Base-by-base conservation (phyloP, 805 yeast species). In the Spathaspora gorwiae region DNA sequence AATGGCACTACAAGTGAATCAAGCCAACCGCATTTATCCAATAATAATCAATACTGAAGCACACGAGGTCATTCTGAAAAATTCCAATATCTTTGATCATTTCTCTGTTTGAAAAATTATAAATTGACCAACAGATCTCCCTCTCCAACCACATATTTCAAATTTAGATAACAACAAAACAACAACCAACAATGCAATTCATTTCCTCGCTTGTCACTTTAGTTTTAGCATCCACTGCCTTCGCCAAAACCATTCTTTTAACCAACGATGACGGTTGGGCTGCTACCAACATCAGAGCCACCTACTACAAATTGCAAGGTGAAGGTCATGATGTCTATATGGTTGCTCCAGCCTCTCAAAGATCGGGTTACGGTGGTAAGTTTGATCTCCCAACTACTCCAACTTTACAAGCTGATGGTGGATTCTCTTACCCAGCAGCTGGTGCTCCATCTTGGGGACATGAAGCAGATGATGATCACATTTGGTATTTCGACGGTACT, bases 201-300 rank as follows among this genome's bases (percentile, higher is more conserved):
- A 68, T 85, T 60, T 84, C 83, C 52, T 75, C 76, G 57, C 73
- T 75, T 33, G 71, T 81, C 39, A 66, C 83, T 35, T 66, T 77
- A 7, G 64, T 83, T 5, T 67, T 67, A 9, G 43, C 46, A 26
- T 32, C 56, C 29, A 37, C 45, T 30, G 45, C 47, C n/a, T 30
- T 57, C 11, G 58, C 59, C 27, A 60, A 60, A 44, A 60, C 54
- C 42, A 60, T 60, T 43, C 47, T 60, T 39, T 47, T 60, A 47
- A 60, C 82, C 49, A 78, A 79, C 53, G 84, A 79, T 54, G 84
- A 79, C 51, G 73, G 78, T 14, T 79, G 79, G 78, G 76, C 74
- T 2, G 63, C 81, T 5, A 75, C 82, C 39, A 77, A 77, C 55
- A 75, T 79, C 55, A 72, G 83, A 56, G 80, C 83, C 12, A 60